These are phyloP conservation scores for Candida freyschussii DNA, from an alignment of 1,139 yeast species.

Conservation along the genomic window DNA sequence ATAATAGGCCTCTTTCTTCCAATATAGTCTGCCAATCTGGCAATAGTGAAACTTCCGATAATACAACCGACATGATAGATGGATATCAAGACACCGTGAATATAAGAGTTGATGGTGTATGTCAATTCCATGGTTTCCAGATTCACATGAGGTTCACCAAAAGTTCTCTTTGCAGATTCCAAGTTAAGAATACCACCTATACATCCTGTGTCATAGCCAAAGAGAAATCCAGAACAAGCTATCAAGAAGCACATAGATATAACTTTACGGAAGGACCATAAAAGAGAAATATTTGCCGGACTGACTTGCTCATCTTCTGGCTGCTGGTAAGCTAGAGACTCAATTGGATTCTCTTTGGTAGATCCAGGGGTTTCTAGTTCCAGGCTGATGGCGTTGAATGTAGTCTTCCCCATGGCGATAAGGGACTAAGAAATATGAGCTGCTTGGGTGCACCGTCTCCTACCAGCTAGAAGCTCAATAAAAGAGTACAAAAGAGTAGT, in stretches of 20 bases:
- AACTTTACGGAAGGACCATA: slow-evolving; percentile 9
- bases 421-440: too few relatives aligned
- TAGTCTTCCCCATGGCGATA: too few relatives aligned
- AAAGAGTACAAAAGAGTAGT: too few relatives aligned
- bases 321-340: too few relatives aligned
- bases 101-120: slow-evolving; percentile 4
- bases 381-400: too few relatives aligned
- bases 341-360: too few relatives aligned
- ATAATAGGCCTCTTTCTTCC: slow-evolving; percentile 51
- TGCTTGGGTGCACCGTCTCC: too few relatives aligned
- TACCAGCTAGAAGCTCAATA: too few relatives aligned
- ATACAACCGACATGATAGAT: slow-evolving; percentile 61
- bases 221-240: slow-evolving; percentile 44
- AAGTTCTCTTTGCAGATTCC: slow-evolving; percentile 35
- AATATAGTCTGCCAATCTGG: slow-evolving; percentile 42
- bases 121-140: background rate
- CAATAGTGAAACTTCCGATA: slow-evolving; percentile 52
- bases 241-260: slow-evolving; percentile 27
- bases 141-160: slow-evolving; percentile 15
- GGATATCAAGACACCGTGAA: slow-evolving; percentile 35
- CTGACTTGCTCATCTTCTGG: too few relatives aligned
- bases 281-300: too few relatives aligned
- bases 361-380: too few relatives aligned
- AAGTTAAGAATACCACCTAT: slow-evolving; percentile 49
- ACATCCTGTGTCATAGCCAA: slow-evolving; percentile 53